Evolutionary conservation across 2,329 filamentous ascomycete species (phyloP).

Genomic region (Ascosphaera aggregata): DNA sequence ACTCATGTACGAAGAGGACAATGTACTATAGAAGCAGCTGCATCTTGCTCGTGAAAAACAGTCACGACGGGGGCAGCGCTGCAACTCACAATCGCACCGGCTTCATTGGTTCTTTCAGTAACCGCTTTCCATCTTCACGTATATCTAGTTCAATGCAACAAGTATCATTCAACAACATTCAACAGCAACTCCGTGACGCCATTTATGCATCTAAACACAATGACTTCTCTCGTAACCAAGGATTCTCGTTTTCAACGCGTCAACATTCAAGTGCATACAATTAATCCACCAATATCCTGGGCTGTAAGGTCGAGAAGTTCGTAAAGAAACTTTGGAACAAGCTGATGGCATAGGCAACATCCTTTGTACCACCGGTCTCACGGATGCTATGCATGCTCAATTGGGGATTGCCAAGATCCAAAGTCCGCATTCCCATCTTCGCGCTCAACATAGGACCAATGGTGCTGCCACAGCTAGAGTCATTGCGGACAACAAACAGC

Average conservation of each 20-base stretch:
- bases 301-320: constrained; percentile 60
- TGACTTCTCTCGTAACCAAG: not conserved
- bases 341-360: constrained; percentile 67
- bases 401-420: constrained; percentile 78
- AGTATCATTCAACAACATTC: too few relatives aligned
- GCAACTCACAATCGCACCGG: too few relatives aligned
- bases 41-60: too few relatives aligned
- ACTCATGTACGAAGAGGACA: too few relatives aligned
- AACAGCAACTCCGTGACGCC: not conserved
- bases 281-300: constrained; percentile 63
- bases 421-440: constrained; percentile 55
- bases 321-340: constrained; percentile 76
- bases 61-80: too few relatives aligned
- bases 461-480: constrained; percentile 82
- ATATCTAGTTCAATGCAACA: too few relatives aligned
- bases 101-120: too few relatives aligned
- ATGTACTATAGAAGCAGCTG: too few relatives aligned
- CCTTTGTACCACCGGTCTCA: constrained; percentile 70
- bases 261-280: constrained; percentile 3
- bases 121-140: too few relatives aligned
- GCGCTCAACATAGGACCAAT: constrained; percentile 89
- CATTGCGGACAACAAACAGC: constrained; percentile 89
- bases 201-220: not conserved
- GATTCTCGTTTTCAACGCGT: not conserved
- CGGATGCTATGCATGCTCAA: constrained; percentile 93